phyloP scores from a whole-genome alignment of 495 filamentous ascomycete genomes.

The Penicillium coprophilum region DNA sequence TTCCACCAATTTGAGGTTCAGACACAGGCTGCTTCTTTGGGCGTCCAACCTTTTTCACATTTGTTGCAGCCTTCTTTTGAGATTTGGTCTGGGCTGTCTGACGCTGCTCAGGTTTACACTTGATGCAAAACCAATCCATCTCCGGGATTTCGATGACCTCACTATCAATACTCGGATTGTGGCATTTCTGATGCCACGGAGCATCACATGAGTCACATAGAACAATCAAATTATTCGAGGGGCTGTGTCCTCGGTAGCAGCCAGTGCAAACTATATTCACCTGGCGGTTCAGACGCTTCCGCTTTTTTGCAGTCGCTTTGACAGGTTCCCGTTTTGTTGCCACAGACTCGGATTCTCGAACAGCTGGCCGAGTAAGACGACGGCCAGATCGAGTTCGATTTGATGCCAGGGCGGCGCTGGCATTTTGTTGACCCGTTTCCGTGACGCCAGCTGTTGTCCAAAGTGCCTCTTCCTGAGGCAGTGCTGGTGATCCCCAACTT shows the following conservation, averaged over 20 bases:
- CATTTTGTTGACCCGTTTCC: neutral
- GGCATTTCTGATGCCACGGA: conserved; percentile 89
- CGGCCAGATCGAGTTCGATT: conserved; percentile 12
- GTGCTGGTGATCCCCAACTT: neutral
- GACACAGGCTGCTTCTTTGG: conserved; percentile 5
- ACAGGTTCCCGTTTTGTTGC: neutral
- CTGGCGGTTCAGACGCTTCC: conserved; percentile 45
- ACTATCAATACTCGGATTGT: conserved; percentile 75
- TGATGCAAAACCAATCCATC: conserved; percentile 74
- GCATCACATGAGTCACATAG: conserved; percentile 91
- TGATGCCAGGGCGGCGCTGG: neutral
- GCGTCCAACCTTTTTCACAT: neutral
- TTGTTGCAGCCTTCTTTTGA: neutral
- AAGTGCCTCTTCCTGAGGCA: neutral
- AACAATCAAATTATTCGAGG: conserved; percentile 80
- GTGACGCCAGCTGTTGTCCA: neutral
- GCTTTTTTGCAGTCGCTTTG: conserved; percentile 31
- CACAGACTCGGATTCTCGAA: neutral
- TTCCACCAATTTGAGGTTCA: conserved; percentile 24
- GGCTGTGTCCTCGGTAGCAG: conserved; percentile 76
- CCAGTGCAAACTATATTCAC: conserved; percentile 62
- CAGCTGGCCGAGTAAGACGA: neutral
- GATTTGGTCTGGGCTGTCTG: conserved; percentile 25
- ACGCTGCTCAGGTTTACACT: conserved; percentile 55
- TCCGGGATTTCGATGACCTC: conserved; percentile 65